Evolutionary conservation across 2,329 filamentous ascomycete genomes (phyloP), one percentile per base, ranked within the genome.

Genomic region (Orbilia blumenaviensis): DNA sequence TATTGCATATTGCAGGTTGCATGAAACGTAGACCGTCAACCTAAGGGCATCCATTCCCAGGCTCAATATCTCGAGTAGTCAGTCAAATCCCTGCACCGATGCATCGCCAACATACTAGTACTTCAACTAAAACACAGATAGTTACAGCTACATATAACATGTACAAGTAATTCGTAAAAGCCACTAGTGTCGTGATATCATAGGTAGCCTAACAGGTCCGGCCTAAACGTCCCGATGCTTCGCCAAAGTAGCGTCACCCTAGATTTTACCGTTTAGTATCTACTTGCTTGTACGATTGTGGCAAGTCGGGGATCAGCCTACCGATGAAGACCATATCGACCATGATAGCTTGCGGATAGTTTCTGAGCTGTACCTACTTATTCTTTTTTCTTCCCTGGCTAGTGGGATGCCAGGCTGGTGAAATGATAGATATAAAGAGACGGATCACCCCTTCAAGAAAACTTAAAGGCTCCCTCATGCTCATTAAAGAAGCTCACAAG

Each of bases 371-470:
- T 46, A 5, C 32, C 16, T 36, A 25, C 12, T 56, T 16, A 10
- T 36, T 25, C 29, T 42, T 54, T 66, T 52, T 42, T 67, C 25
- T 34, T 56, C 36, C n/a, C 32, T n/a, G n/a, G n/a, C n/a, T 38
- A 38, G 50, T 36, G 50, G 50, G 32, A 56, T 56, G 50, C 7
- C 48, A 34, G n/a, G 50, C 29, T 1, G n/a, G n/a, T 10, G 58
- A 66, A 66, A 66, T 38, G 36, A 73, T 73, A 73, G 36, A 73
- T 73, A 73, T 66, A 73, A 73, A 61, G 61, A 42, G 29, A 64
- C 42, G 23, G 16, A 60, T 54, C 67, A 72, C 41, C 67, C 58
- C 18, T 56, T 36, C n/a, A 14, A 44, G 25, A 10, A 38, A 7
- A n/a, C 34, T 18, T 14, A 44, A 14, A 38, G 2, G 32, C 12